Evolutionary conservation across 73 alveolate genomes (phyloP).

Genomic region (Paraurostyla sp.): DNA sequence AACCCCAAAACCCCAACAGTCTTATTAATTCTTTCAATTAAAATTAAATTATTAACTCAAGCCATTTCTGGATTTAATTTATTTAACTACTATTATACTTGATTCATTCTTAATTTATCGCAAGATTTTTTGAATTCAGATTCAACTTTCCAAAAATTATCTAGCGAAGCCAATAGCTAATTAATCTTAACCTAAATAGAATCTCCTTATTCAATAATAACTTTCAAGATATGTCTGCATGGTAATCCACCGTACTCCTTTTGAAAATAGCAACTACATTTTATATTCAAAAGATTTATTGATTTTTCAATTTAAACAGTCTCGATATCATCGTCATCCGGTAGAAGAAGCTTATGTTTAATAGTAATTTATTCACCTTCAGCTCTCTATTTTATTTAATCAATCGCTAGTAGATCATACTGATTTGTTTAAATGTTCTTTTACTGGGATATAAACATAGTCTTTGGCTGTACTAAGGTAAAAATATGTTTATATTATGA

Average conservation of each 20-base stretch:
- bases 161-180: no score
- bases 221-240: slow-evolving; percentile 10
- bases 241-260: slow-evolving; percentile 1
- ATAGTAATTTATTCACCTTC: background rate
- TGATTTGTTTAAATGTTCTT: background rate
- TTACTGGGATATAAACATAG: background rate
- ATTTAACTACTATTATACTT: no score
- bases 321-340: background rate
- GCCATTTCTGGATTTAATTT: no score
- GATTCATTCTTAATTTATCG: no score
- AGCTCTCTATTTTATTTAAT: background rate
- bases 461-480: background rate
- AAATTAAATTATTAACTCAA: no score
- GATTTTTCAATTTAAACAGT: background rate
- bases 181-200: no score
- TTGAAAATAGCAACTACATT: background rate
- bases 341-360: background rate
- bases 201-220: background rate
- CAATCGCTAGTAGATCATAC: background rate
- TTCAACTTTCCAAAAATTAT: no score
- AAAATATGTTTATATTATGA: background rate
- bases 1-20: no score
- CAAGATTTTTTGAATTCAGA: no score
- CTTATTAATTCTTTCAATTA: no score
- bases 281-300: background rate